Conservation (phyloP, 179 eudicot species). For the Heliamphora pulchella region DNA sequence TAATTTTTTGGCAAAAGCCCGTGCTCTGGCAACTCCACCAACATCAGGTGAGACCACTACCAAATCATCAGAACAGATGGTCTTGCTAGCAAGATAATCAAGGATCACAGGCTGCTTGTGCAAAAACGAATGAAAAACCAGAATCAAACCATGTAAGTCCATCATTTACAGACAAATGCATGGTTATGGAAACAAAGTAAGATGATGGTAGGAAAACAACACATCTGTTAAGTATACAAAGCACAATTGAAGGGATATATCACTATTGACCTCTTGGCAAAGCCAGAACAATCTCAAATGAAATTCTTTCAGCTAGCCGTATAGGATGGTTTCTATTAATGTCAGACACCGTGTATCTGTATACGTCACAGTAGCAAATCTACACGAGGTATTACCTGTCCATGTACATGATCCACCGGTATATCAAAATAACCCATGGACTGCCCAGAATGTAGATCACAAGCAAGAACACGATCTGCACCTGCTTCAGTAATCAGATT, state of each 20-base stretch:
- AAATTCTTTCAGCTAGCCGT: not conserved
- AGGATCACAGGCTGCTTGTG: slow-evolving; percentile 76
- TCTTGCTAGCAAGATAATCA: slow-evolving; percentile 98
- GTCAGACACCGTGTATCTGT: not conserved
- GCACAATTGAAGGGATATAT: not conserved
- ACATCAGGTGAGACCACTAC: slow-evolving; percentile 99
- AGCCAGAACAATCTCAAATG: not conserved
- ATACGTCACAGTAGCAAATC: not conserved
- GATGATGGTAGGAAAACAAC: not conserved
- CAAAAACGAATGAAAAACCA: slow-evolving; percentile 3
- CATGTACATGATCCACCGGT: slow-evolving; percentile 96
- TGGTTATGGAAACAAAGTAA: not conserved
- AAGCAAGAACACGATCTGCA: slow-evolving; percentile 92
- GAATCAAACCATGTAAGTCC: slow-evolving; percentile 8
- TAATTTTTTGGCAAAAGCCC: slow-evolving; percentile 93
- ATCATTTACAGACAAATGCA: not conserved
- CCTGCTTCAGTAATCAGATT: slow-evolving; percentile 98
- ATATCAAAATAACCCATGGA: slow-evolving; percentile 98
- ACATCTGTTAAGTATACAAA: not conserved
- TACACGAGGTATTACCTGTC: slow-evolving; percentile 50
- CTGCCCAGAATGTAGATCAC: slow-evolving; percentile 98
- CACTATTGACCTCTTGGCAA: not conserved
- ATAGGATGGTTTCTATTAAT: not conserved
- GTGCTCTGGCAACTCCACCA: slow-evolving; percentile 98
- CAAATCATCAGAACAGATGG: slow-evolving; percentile 69